Evolutionary conservation across 331 rosid genomes (phyloP), one percentile per base, ranked within the genome.

Genomic region (Phaseolus coccineus): DNA sequence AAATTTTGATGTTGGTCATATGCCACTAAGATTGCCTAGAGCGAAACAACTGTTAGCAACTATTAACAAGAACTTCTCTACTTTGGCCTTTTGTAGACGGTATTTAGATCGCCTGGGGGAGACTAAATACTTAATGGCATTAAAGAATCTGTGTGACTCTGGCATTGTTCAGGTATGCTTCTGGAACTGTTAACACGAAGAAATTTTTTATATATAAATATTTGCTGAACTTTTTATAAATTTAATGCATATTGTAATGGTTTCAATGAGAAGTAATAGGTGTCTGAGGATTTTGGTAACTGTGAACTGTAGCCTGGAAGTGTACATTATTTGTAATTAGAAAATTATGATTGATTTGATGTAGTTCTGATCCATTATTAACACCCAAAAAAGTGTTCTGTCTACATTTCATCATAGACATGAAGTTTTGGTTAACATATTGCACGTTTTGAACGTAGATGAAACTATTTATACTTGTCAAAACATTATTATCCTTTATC

Each of bases 61-160:
- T 44, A 93, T 95, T 52, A 90, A 95, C 87, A 95, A 90, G 87
- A 87, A 95, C 88, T 95, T 95, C 87, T 93, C 98, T 64, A 95
- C 99, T n/a, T 72, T 95, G 87, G 98, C 98, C 79, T 95, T 95
- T 79, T 95, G 98, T 81, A 84, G 88, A 80, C 93, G 98, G 30
- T 95, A 95, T 79, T 84, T 95, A 76, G 99, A 95, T 79, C 99
- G 97, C 81, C 56, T 95, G 1, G 99, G 99, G 65, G 99, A 95
- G 89, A 90, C 98, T 12, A 95, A 95, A 81, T 95, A 95, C 86
- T 91, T 91, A n/a, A 90, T 95, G 99, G 99, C 98, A 53, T 82
- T 95, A 55, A 93, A 90, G 88, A 95, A 95, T 78, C 74, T 95
- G 80, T 95, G 99, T 80, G 97, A 92, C 57, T 16, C 93, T n/a